Percentiles rank a stretch among this genome's conserved stretches.
Conservation (phyloP, 495 filamentous ascomycete species). For the Aspergillus affinis region DNA sequence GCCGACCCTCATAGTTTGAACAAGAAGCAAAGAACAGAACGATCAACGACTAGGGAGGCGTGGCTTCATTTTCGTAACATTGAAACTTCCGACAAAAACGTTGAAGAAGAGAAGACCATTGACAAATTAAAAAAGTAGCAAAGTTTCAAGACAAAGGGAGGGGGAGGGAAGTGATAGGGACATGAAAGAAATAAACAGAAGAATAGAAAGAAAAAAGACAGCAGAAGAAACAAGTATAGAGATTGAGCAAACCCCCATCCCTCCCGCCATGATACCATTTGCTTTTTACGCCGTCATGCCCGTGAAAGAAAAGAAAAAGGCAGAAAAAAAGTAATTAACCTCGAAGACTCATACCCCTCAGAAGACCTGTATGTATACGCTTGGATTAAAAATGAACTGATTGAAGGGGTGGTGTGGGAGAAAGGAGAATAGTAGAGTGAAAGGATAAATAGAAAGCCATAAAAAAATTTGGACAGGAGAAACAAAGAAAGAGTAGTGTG, state of each 20-base stretch:
- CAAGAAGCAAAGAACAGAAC: conserved; percentile 29
- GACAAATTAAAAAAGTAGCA: conserved; percentile 25
- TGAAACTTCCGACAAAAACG: conserved; percentile 23
- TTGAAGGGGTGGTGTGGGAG: conserved; percentile 22
- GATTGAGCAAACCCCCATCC: conserved; percentile 1
- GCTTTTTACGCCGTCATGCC: conserved; percentile 42
- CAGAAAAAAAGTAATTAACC: conserved; percentile 12
- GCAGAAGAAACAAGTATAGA: conserved; percentile 16
- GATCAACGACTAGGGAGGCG: conserved; percentile 24
- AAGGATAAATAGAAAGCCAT: background rate
- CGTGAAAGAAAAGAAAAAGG: conserved; percentile 25
- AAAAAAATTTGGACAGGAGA: conserved; percentile 37
- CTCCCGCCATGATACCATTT: conserved; percentile 22
- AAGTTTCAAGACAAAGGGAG: conserved; percentile 23
- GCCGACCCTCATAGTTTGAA: conserved; percentile 26
- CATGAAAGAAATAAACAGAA: conserved; percentile 17
- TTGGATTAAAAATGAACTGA: conserved; percentile 37
- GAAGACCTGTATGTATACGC: conserved; percentile 46
- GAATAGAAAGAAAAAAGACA: conserved; percentile 24
- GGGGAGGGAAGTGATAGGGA: conserved; percentile 10
- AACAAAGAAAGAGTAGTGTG: conserved; percentile 27
- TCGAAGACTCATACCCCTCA: conserved; percentile 34
- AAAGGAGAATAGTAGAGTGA: conserved; percentile 23
- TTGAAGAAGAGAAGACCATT: conserved; percentile 23
- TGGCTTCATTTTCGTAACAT: conserved; percentile 27